Conservation (phyloP, 2,329 filamentous ascomycete genomes). For the Cladorrhinum sp. region DNA sequence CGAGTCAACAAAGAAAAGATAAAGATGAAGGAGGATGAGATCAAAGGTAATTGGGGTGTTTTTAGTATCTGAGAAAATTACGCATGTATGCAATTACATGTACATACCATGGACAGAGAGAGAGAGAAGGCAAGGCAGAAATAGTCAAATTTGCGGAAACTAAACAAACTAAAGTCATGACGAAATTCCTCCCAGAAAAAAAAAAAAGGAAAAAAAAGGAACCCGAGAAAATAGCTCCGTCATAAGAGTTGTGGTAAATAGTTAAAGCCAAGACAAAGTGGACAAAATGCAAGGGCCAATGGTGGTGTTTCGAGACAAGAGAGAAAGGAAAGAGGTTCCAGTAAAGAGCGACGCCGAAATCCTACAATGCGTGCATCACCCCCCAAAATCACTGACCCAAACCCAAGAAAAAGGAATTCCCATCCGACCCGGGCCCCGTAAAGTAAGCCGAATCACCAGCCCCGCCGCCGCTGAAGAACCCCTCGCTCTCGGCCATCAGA, state of each 20-base stretch:
- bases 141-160: not conserved
- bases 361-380: too few relatives aligned
- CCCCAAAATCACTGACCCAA: not conserved
- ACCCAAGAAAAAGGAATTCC: not conserved
- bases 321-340: too few relatives aligned
- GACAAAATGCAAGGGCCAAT: too few relatives aligned
- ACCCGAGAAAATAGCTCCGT: too few relatives aligned
- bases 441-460: constrained; percentile 2
- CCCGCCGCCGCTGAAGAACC: not conserved
- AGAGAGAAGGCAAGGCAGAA: not conserved
- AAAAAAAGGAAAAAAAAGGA: too few relatives aligned
- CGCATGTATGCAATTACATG: not conserved
- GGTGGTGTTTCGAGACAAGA: too few relatives aligned
- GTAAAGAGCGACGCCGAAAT: not conserved
- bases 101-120: not conserved
- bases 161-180: not conserved
- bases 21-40: too few relatives aligned
- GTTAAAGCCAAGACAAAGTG: too few relatives aligned
- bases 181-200: not conserved
- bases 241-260: too few relatives aligned
- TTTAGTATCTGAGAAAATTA: not conserved
- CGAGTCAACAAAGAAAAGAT: too few relatives aligned
- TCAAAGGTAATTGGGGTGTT: too few relatives aligned
- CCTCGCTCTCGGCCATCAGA: not conserved
- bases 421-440: not conserved